Evolutionary conservation across 1,284 basidiomycete genomes (phyloP), one percentile per base, ranked within the genome.

Genomic region (Marasmius fiardii): DNA sequence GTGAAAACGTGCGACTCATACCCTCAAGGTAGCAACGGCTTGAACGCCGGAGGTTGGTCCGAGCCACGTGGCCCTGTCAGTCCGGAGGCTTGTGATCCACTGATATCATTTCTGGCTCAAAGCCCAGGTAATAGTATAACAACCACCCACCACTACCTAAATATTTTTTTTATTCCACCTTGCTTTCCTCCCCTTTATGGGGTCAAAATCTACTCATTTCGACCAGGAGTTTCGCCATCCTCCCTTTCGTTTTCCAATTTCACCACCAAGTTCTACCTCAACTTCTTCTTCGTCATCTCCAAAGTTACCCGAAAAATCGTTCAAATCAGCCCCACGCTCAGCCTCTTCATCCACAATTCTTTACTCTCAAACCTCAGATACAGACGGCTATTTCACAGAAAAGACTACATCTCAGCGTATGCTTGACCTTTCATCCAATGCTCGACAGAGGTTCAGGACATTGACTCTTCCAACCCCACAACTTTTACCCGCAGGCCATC

Each of bases 191-290:
- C 18, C n/a, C 41, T 53, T 31, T 43, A 57, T 57, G 56, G 56
- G 52, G 48, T 51, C 57, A 41, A 41, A n/a, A 7, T 41, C 39
- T n/a, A 20, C 39, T 18, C 39, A 10, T 14, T 52, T 50, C 50
- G 24, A 16, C 53, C 35, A 34, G 37, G 28, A 48, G 26, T 20
- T 41, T 21, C 43, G 51, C 34, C 43, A 48, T 33, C 43, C 52
- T 18, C 33, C 62, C 48, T 71, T 68, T 62, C 65, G 65, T 43
- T 78, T 77, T 55, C 76, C 77, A 1, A 66, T 75, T 41, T 77
- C 75, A 24, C 75, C 77, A 44, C 76, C 76, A 28, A 74, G 68
- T 57, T 77, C 77, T 37, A 69, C 70, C 18, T 64, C 71, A 35
- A 68, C 68, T 24, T 74, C 74, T 20, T 68, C 71, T 2, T 59